phyloP scores from a whole-genome alignment of 257 asterid species.

The Capsicum rhomboideum region DNA sequence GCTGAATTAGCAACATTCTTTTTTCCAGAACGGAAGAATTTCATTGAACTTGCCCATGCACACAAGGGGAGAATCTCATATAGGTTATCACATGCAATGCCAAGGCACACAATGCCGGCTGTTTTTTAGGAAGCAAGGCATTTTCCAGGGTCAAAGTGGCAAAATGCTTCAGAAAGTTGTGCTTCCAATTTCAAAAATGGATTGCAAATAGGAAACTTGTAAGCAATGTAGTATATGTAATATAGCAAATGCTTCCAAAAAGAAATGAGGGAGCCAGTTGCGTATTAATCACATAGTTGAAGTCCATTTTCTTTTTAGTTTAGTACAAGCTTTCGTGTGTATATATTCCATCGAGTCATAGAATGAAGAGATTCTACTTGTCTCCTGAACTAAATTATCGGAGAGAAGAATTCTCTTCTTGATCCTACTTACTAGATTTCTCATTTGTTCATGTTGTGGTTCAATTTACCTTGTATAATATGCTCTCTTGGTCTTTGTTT shows the following conservation, averaged over 20 bases:
- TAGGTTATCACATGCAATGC: background rate
- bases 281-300: background rate
- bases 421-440: background rate
- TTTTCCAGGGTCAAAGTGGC: background rate
- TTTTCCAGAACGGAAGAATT: background rate
- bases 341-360: background rate
- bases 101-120: background rate
- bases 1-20: background rate
- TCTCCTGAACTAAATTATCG: background rate
- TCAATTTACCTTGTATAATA: background rate
- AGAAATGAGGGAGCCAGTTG: background rate
- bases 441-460: background rate
- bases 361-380: background rate
- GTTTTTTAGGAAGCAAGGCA: background rate
- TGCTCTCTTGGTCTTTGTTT: background rate
- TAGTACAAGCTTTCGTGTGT: background rate
- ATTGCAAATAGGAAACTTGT: background rate
- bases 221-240: background rate
- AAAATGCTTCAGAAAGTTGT: background rate
- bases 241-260: constrained; percentile 2
- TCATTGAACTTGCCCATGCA: background rate
- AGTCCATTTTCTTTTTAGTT: background rate
- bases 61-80: background rate
- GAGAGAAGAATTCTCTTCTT: background rate
- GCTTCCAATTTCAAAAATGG: background rate